phyloP scores from a whole-genome alignment of 192 early-diverging fungal genomes.

The Dissophora globulifera region DNA sequence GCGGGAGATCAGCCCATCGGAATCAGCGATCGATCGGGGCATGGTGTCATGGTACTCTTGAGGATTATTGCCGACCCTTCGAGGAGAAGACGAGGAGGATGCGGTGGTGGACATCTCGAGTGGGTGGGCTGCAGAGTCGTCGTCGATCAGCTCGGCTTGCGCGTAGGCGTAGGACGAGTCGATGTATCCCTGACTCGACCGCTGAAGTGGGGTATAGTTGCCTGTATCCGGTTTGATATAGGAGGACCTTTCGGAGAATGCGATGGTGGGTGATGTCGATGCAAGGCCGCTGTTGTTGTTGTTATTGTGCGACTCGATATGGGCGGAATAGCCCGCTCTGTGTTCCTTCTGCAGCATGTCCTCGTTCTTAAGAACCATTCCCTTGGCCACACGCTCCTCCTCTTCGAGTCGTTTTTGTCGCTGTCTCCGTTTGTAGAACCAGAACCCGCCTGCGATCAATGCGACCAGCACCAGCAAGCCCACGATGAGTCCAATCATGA shows the following conservation, averaged over 20 bases:
- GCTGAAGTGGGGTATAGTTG: background rate
- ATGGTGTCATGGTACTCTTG: slow-evolving; percentile 20
- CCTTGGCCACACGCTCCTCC: slow-evolving; percentile 32
- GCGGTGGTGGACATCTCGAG: no score
- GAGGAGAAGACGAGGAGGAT: no score
- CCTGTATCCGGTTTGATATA: background rate
- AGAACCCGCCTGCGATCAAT: slow-evolving; percentile 13
- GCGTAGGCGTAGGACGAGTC: background rate
- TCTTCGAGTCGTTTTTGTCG: slow-evolving; percentile 17
- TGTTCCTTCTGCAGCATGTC: slow-evolving; percentile 41
- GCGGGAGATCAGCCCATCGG: background rate
- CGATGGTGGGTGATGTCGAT: no score
- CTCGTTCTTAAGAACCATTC: slow-evolving; percentile 42
- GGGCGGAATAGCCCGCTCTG: background rate
- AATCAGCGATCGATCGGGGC: background rate
- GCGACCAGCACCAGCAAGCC: slow-evolving; percentile 13
- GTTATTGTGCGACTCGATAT: background rate
- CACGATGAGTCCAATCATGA: slow-evolving; percentile 40
- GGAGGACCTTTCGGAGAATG: no score
- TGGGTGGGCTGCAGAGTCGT: background rate
- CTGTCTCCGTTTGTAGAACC: slow-evolving; percentile 16
- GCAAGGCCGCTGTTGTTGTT: background rate
- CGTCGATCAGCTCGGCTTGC: background rate
- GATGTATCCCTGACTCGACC: background rate
- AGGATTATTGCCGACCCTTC: no score